Evolutionary conservation across 306 rosid genomes (phyloP).

Genomic region (Vachellia pachyceras): DNA sequence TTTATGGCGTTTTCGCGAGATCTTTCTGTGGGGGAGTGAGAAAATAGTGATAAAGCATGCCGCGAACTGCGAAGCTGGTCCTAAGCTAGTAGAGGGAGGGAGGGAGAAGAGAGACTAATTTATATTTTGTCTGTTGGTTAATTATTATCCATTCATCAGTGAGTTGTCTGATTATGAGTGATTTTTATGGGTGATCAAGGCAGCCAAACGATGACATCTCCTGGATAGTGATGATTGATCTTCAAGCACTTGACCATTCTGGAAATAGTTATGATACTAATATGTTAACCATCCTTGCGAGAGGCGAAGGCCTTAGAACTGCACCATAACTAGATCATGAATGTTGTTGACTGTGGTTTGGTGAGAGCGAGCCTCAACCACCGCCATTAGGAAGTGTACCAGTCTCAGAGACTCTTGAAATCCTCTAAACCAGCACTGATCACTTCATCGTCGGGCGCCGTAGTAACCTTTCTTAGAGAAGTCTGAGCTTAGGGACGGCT

Average conservation of each 20-base stretch:
- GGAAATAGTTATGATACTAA: constrained; percentile 72
- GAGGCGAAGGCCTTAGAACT: constrained; percentile 81
- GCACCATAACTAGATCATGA: constrained; percentile 46
- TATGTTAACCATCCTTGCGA: constrained; percentile 67
- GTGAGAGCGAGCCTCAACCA: constrained; percentile 42
- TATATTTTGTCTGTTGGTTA: no score
- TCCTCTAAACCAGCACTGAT: constrained; percentile 36
- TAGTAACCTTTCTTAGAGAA: neutral
- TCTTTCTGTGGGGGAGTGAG: no score
- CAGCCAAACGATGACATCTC: constrained; percentile 48
- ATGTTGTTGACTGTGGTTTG: no score
- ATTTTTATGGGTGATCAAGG: no score
- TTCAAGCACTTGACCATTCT: constrained; percentile 53
- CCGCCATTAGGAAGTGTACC: constrained; percentile 79
- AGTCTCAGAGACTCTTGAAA: constrained; percentile 65
- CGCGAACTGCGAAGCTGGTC: no score
- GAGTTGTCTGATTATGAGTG: no score
- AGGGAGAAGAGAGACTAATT: no score
- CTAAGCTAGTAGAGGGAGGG: no score
- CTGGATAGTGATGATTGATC: constrained; percentile 67
- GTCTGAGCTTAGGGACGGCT: no score
- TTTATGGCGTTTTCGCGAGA: no score
- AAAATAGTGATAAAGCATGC: no score
- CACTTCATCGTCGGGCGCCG: constrained; percentile 23
- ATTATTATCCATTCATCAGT: no score